Evolutionary conservation across 1,284 basidiomycete genomes (phyloP).

Genomic region (Boletus albobrunnescens): DNA sequence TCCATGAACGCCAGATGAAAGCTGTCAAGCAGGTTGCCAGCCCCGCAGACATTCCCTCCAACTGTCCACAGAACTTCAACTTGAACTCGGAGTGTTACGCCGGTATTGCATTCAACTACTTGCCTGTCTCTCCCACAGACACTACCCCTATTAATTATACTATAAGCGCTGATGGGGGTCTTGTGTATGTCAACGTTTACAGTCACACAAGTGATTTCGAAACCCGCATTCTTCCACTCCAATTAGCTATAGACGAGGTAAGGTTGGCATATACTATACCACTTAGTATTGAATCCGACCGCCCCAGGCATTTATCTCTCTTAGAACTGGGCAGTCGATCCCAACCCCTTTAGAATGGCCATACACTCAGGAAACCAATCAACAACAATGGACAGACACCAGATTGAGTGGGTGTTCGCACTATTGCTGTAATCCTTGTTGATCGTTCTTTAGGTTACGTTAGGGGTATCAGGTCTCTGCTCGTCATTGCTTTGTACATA

Average conservation of each 20-base stretch:
- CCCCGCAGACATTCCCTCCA: slow-evolving; percentile 46
- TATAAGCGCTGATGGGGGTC: slow-evolving; percentile 62
- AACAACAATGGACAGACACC: slow-evolving; percentile 50
- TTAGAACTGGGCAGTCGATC: slow-evolving; percentile 51
- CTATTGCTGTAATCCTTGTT: slow-evolving; percentile 2
- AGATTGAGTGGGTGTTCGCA: slow-evolving; percentile 48
- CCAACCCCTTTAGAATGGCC: slow-evolving; percentile 66
- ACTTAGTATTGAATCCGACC: slow-evolving; percentile 1
- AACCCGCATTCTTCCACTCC: slow-evolving; percentile 62
- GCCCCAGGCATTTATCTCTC: slow-evolving; percentile 59
- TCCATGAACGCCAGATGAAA: slow-evolving; percentile 42
- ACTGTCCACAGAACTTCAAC: slow-evolving; percentile 75
- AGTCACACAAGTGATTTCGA: slow-evolving; percentile 69
- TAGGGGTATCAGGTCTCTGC: slow-evolving; percentile 53
- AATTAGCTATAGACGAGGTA: slow-evolving; percentile 74
- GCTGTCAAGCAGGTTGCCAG: slow-evolving; percentile 48
- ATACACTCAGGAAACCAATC: slow-evolving; percentile 64
- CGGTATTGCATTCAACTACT: slow-evolving; percentile 60
- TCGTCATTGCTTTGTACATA: slow-evolving; percentile 59
- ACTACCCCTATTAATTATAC: slow-evolving; percentile 60
- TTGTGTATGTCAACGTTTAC: slow-evolving; percentile 61
- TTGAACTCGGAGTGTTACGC: slow-evolving; percentile 68
- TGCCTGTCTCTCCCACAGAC: slow-evolving; percentile 43
- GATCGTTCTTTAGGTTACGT: slow-evolving; percentile 47
- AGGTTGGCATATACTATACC: slow-evolving; percentile 11